Evolutionary conservation across 2,329 filamentous ascomycete species (phyloP), one percentile per base, ranked within the genome.

Genomic region (Blastomyces silverae): DNA sequence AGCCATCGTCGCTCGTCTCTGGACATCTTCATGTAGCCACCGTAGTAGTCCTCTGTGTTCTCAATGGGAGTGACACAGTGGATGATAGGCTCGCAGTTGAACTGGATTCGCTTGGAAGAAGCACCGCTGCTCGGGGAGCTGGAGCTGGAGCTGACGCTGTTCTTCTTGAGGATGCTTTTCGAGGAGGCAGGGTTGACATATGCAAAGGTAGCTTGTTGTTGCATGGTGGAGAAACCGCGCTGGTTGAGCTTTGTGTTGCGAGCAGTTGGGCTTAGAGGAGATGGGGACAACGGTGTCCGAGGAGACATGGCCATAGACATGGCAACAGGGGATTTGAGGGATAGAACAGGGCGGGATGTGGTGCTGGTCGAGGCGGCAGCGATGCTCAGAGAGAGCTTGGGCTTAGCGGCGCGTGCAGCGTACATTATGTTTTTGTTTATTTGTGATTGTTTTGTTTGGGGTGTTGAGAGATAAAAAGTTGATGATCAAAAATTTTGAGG

Each of bases 151-250:
- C 46, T 50, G 48, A 15, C 8, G 55, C 20, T 25, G 34, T 28
- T 46, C 70, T 80, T 81, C 74, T 81, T 81, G 64, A 81, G 75
- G 64, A 82, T 81, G 69, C 79, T 79, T 72, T 80, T 80, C 28
- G 78, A 76, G 0, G 76, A 75, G 69, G 79, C 77, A 25, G 75
- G 73, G 70, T 81, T 80, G 67, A 70, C 71, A 69, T 82, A 82
- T 37, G 73, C 69, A 67, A 79, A 80, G 39, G 72, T 73, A 28
- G 77, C 70, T 62, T 72, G 75, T 50, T 79, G 73, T 62, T 75
- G 73, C 56, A 78, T 67, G 20, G 77, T 75, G 22, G 77, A 76
- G 70, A 78, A 77, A n/a, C 74, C 73, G 15, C 72, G 70, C 61
- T 74, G 71, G 66, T 75, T 76, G 52, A 74, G 70, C 50, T 70